Base-by-base conservation (phyloP, 371 early-diverging fungal species). In the Syncephalastrum racemosum region DNA sequence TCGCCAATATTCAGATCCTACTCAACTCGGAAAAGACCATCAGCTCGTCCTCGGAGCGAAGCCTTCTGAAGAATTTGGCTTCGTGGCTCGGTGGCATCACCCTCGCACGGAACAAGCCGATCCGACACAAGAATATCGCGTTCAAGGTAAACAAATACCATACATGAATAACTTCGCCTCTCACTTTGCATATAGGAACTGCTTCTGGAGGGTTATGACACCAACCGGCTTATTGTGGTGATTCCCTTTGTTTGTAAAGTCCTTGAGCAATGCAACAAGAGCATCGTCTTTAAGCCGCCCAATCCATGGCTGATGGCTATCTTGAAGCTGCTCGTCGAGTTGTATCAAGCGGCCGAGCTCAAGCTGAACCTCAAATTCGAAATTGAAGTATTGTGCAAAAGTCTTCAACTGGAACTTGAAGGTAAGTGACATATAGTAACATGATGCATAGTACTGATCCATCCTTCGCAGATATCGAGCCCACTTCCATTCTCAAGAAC, bases 231-330 rank as follows among this genome's bases (percentile, higher is more conserved):
- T 40, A 93, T 95, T 71, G 95, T 97, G 1, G 95, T 92, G 4
- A 95, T 99, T 56, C 99, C 99, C 4, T 99, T 99, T 67, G 96
- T 96, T 12, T 98, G 98, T 79, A 97, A 97, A 70, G 93, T 98
- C 0, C 72, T 98, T 48, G 95, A 95, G 63, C 95, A 96, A 64
- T 85, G 90, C 53, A 81, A 74, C 41, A 79, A 83, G 58, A 91
- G 91, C 67, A 86, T 79, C 24, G 90, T 97, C 1, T 98, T 97
- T 75, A 84, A 85, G 46, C 95, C 97, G 8, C 97, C 97, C 4
- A 98, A 97, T 68, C 99, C 99, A 4, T 99, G 98, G 98, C 70
- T 98, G 40, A 96, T 97, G 90, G 92, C 93, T 20, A 93, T 94
- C 50, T 78, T 99, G 74, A 86, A 85, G 43, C 76, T 98, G 7